Percentiles rank a stretch among this genome's conserved stretches.
These are phyloP conservation scores for Cladophialophora yegresii DNA, from an alignment of 2,329 filamentous ascomycete genomes.

Conservation along the genomic window DNA sequence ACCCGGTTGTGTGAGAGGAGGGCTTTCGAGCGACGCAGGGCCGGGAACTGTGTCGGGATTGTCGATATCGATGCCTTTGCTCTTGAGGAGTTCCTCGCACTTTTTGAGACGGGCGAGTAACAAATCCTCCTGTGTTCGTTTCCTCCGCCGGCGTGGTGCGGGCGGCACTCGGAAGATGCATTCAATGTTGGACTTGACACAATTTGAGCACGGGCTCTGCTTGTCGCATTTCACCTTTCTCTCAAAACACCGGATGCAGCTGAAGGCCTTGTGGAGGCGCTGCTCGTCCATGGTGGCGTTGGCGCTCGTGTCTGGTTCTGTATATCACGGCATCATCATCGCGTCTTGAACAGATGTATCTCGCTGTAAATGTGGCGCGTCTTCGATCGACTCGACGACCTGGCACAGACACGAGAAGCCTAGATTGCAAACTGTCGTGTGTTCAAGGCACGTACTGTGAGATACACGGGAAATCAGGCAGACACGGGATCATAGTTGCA, in stretches of 20 bases:
- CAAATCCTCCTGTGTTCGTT: conserved; percentile 35
- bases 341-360: background rate
- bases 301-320: conserved; percentile 1
- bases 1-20: background rate
- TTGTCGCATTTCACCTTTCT: conserved; percentile 49
- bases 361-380: too few species aligned
- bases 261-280: conserved; percentile 31
- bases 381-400: too few species aligned
- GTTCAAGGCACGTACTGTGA: too few species aligned
- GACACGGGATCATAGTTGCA: background rate
- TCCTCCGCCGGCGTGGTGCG: conserved; percentile 37
- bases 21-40: background rate
- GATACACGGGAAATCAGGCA: too few species aligned
- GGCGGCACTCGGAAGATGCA: conserved; percentile 43
- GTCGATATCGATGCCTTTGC: conserved; percentile 33
- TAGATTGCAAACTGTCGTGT: background rate
- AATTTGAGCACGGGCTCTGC: conserved; percentile 49
- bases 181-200: conserved; percentile 44
- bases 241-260: conserved; percentile 38
- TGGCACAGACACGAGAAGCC: background rate
- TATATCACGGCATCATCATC: background rate
- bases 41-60: background rate
- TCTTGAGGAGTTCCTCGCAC: conserved; percentile 34
- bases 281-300: conserved; percentile 10
- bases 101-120: conserved; percentile 34